Percentiles rank a stretch among this genome's conserved stretches.
Evolutionary conservation across 106 monocot species (phyloP).

Genomic region (Dactylorhiza incarnata): DNA sequence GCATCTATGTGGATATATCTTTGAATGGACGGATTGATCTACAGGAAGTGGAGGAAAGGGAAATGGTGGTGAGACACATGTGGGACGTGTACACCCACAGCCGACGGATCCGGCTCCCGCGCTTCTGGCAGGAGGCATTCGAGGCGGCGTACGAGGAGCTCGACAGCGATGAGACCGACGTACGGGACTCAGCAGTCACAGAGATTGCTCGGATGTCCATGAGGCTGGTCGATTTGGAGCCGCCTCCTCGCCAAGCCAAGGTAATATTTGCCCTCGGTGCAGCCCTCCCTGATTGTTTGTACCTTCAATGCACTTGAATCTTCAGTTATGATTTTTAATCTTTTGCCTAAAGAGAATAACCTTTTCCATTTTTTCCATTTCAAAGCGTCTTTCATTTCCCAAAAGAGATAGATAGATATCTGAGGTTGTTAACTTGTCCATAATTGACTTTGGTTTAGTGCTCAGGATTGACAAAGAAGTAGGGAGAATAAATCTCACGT

Average conservation of each 20-base stretch:
- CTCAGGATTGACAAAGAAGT: too few species aligned
- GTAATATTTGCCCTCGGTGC: background rate
- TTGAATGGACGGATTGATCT: background rate
- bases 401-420: too few species aligned
- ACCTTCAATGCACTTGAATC: background rate
- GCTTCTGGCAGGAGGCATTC: constrained; percentile 93
- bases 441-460: too few species aligned
- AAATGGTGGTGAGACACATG: constrained; percentile 82
- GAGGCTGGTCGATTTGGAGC: constrained; percentile 54
- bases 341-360: too few species aligned
- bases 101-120: constrained; percentile 44
- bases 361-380: too few species aligned
- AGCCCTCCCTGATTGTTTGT: background rate
- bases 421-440: too few species aligned
- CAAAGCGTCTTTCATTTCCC: too few species aligned
- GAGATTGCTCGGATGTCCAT: constrained; percentile 90
- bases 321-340: background rate
- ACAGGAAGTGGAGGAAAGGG: constrained; percentile 95
- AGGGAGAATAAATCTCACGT: too few species aligned
- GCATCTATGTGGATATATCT: background rate
- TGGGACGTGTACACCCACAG: constrained; percentile 91
- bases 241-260: constrained; percentile 15
- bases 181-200: constrained; percentile 45
- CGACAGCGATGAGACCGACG: constrained; percentile 43
- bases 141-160: constrained; percentile 92